Conservation (phyloP, 495 filamentous ascomycete genomes). For the Monascus purpureus region DNA sequence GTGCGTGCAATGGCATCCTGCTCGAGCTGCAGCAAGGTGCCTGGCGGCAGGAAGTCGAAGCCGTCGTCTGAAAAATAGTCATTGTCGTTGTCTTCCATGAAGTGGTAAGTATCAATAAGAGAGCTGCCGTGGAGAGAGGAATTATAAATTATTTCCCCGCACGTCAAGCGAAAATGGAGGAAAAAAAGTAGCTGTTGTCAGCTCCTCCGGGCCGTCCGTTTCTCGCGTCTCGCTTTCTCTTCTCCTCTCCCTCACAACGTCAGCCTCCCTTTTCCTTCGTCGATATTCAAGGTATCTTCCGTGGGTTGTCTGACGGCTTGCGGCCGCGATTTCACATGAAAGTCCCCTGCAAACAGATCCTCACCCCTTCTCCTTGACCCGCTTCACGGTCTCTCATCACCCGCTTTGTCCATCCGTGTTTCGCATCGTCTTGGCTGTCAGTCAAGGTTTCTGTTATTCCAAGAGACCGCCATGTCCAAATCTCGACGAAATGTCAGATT, state of each 20-base stretch:
- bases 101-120: no score
- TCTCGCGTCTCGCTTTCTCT: no score
- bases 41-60: slow-evolving; percentile 40
- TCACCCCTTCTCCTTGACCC: background rate
- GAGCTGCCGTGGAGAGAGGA: no score
- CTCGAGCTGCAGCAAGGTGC: slow-evolving; percentile 39
- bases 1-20: slow-evolving; percentile 38
- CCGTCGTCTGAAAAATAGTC: slow-evolving; percentile 54
- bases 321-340: slow-evolving; percentile 15
- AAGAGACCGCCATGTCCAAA: slow-evolving; percentile 44
- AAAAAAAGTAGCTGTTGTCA: no score
- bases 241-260: no score
- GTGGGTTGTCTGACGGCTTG: slow-evolving; percentile 7
- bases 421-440: no score
- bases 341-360: slow-evolving; percentile 2
- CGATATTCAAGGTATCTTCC: no score
- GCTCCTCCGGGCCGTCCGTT: no score
- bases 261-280: no score
- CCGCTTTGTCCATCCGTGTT: no score
- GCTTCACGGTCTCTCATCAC: background rate
- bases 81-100: slow-evolving; percentile 46
- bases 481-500: slow-evolving; percentile 76
- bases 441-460: no score
- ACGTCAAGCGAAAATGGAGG: slow-evolving; percentile 3
- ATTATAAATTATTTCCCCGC: no score